Evolutionary conservation across 2,329 filamentous ascomycete genomes (phyloP).

Genomic region (Fusarium sp.): DNA sequence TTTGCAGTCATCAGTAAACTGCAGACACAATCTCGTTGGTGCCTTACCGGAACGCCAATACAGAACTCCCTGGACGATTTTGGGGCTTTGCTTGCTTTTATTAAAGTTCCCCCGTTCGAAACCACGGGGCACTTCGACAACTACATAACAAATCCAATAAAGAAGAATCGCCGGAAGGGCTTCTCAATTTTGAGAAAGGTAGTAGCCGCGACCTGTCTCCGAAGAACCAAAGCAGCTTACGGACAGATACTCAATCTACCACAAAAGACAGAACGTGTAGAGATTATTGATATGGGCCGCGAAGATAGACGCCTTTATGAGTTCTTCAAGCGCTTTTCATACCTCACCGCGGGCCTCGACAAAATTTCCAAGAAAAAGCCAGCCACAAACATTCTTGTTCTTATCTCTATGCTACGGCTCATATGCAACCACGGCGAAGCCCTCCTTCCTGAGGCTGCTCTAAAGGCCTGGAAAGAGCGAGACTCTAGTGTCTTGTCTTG

Average conservation of each 20-base stretch:
- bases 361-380: neutral
- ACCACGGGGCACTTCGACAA: neutral
- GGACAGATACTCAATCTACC: neutral
- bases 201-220: neutral
- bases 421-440: constrained; percentile 13
- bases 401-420: neutral
- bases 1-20: neutral
- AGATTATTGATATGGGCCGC: neutral
- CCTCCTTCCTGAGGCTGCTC: neutral
- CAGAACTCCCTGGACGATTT: constrained; percentile 1
- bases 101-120: neutral
- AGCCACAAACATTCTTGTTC: neutral
- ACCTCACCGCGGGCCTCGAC: neutral
- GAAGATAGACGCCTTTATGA: neutral
- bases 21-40: neutral
- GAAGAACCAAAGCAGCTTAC: neutral
- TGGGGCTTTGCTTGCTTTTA: neutral
- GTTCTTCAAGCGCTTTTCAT: neutral
- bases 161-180: neutral
- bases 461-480: neutral
- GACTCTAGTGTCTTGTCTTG: neutral
- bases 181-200: neutral
- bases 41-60: constrained; percentile 6
- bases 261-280: neutral
- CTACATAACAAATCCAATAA: neutral